Evolutionary conservation across 495 filamentous ascomycete genomes (phyloP), one percentile per base, ranked within the genome.

Genomic region (Aspergillus indologenus): DNA sequence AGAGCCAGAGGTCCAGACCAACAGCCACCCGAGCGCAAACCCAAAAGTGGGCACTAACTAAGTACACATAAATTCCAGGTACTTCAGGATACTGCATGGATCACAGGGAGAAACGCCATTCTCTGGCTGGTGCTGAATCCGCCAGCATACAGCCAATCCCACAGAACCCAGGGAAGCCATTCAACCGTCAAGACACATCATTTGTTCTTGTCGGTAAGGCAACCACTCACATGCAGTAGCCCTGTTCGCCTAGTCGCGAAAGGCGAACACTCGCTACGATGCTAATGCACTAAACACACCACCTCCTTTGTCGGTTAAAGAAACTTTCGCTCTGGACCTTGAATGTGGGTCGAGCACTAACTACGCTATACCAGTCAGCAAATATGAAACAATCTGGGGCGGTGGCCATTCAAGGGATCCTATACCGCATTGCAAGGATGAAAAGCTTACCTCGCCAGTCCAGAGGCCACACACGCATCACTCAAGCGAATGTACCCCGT

Each of bases 161-260:
- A 57, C 26, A n/a, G 18, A 56, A 43, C 11, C 22, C 9, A 55
- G 15, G 43, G 29, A 23, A 42, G 19, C 34, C 48, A 46, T 21
- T 40, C 22, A 47, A 26, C 44, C 44, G 53, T 54, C 42, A 45
- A 55, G 65, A 68, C 57, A 65, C 62, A 65, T 68, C 62, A 63
- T 53, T 50, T 56, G 11, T 53, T 17, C 23, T 58, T 56, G 22
- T 52, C 58, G 40, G 51, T 52, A 59, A 68, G 62, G 65, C 62
- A 65, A 67, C 62, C 58, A 61, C 60, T 40, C 34, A 57, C 65
- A 61, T 64, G 59, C 64, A 67, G 64, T 60, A 64, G 59, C 18
- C n/a, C 31, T 34, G 22, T 9, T 57, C 63, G 40, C 58, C 54
- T 56, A 52, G 49, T 49, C 42, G 53, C 44, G 26, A 22, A 56